phyloP scores from a whole-genome alignment of 768 basidiomycete genomes.

The Astraeus odoratus region DNA sequence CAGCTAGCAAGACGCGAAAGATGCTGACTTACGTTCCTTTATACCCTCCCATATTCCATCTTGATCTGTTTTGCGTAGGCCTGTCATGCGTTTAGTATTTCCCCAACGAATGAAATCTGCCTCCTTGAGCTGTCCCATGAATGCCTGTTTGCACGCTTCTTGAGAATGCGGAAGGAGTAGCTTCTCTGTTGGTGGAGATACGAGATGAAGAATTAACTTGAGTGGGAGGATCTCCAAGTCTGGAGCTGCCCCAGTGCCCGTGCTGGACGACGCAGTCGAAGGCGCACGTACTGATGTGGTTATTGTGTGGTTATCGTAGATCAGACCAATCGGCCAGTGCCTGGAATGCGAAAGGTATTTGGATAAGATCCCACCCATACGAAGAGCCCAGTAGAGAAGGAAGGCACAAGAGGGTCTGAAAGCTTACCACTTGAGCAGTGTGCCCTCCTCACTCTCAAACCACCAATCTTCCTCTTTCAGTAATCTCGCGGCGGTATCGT shows the following conservation, averaged over 20 bases:
- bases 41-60: constrained; percentile 98
- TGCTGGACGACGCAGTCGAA: constrained; percentile 23
- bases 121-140: constrained; percentile 94
- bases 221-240: constrained; percentile 46
- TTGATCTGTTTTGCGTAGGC: constrained; percentile 84
- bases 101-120: constrained; percentile 98
- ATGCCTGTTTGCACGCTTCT: constrained; percentile 88
- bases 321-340: constrained; percentile 97
- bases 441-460: constrained; percentile 89
- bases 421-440: constrained; percentile 77
- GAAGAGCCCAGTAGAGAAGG: background rate
- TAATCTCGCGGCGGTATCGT: constrained; percentile 68
- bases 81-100: constrained; percentile 89
- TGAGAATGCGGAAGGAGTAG: constrained; percentile 72
- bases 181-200: constrained; percentile 81
- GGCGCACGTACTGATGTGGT: constrained; percentile 38
- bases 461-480: constrained; percentile 93
- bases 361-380: background rate
- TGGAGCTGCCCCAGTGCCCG: constrained; percentile 32
- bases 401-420: background rate
- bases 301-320: constrained; percentile 81
- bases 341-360: constrained; percentile 34
- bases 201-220: constrained; percentile 80
- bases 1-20: too few species aligned
- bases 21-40: constrained; percentile 68